Evolutionary conservation across 768 basidiomycete species (phyloP), one percentile per base, ranked within the genome.

Genomic region (Mycena epipterygia): DNA sequence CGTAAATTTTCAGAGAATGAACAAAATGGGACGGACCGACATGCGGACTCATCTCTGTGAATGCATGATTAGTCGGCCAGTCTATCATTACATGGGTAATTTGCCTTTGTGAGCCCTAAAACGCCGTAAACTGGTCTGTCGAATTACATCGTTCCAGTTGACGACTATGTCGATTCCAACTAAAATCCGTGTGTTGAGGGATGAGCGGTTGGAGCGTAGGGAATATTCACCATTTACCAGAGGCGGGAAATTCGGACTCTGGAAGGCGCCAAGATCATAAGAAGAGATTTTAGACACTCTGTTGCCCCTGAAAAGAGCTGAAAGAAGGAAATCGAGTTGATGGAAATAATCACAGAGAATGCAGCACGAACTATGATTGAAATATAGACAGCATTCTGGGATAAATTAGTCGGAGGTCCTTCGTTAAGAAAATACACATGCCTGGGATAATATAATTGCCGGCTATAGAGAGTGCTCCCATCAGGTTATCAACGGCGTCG

Each of bases 371-470:
- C 72, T 91, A 76, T 96, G 94, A 75, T 97, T 95, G 84, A 98
- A 98, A 83, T 92, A 97, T 30, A 98, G 78, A 74, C 91, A 91
- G 74, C 92, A 93, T 78, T 96, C 95, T 95, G 73, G n/a, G 37
- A 41, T 42, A 16, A 25, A 52, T 67, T 46, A 67, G 48, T n/a
- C n/a, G 23, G 14, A 59, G 51, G 25, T 30, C n/a, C 56, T 32
- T n/a, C 27, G 19, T 5, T 13, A 39, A 23, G 11, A 17, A 35
- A 21, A 27, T 17, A n/a, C 21, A 48, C 71, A 39, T 81, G 93
- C 95, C 96, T 77, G 97, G 96, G 61, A 98, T 96, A 70, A 93
- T 93, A 76, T 91, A 97, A 75, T 95, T 92, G 1, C 97, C 96
- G 19, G 96, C 96, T 59, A 97, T 92, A 19, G 92, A 90, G 37